phyloP scores from a whole-genome alignment of 352 stramenopile species.

The Globisporangium camurandrum region DNA sequence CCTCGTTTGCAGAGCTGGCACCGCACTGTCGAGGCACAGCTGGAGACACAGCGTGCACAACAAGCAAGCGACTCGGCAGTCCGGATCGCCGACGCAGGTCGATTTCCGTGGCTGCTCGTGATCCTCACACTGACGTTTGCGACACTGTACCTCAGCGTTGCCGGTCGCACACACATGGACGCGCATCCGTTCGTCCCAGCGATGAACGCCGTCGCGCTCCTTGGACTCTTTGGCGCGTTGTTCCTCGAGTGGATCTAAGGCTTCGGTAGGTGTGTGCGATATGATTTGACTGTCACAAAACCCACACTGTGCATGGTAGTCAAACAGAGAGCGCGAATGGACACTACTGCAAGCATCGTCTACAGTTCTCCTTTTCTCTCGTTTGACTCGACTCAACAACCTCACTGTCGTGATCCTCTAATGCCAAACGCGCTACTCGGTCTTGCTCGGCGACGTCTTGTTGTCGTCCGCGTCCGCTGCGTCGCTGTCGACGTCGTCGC shows the following conservation, averaged over 20 bases:
- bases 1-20: slow-evolving; percentile 33
- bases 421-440: slow-evolving; percentile 6
- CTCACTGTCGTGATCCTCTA: slow-evolving; percentile 3
- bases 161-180: slow-evolving; percentile 32
- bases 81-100: slow-evolving; percentile 8
- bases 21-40: slow-evolving; percentile 16
- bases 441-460: slow-evolving; percentile 10
- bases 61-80: slow-evolving; percentile 22
- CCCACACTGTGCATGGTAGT: not conserved
- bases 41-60: slow-evolving; percentile 18
- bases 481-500: slow-evolving; percentile 20
- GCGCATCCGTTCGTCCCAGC: slow-evolving; percentile 45
- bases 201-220: slow-evolving; percentile 41
- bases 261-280: too few species aligned
- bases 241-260: slow-evolving; percentile 29
- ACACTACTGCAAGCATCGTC: slow-evolving; percentile 1
- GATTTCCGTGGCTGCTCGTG: slow-evolving; percentile 49
- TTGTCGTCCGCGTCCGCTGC: slow-evolving; percentile 16
- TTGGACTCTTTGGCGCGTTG: slow-evolving; percentile 22
- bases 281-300: too few species aligned
- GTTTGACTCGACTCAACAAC: not conserved
- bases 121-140: slow-evolving; percentile 43
- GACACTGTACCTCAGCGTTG: slow-evolving; percentile 45
- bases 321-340: not conserved
- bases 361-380: not conserved